Evolutionary conservation across 345 rosid genomes (phyloP).

Genomic region (Clarkia xantiana): DNA sequence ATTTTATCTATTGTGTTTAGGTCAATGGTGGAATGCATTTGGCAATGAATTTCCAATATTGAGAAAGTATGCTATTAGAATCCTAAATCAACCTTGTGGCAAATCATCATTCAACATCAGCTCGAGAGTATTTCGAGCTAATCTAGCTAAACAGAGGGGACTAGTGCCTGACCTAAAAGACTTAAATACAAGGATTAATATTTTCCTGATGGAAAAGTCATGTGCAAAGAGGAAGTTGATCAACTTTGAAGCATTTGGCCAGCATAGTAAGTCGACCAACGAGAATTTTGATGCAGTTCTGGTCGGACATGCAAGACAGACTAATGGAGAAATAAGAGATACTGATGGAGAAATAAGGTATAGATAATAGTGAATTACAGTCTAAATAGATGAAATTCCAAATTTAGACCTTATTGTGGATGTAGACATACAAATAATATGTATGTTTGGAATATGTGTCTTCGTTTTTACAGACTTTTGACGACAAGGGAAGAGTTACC

Average conservation of each 20-base stretch:
- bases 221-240: neutral
- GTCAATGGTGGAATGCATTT: conserved; percentile 1
- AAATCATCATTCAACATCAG: neutral
- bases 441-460: neutral
- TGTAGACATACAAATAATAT: no score
- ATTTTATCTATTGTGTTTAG: no score
- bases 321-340: no score
- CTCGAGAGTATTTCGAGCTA: neutral
- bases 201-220: neutral
- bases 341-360: no score
- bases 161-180: neutral
- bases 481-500: neutral
- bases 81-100: conserved; percentile 6
- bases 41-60: neutral
- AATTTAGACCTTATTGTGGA: no score
- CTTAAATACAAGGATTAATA: neutral
- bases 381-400: no score
- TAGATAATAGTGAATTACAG: no score
- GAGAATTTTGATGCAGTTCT: neutral
- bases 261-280: neutral
- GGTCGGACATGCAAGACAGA: no score
- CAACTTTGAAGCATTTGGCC: neutral
- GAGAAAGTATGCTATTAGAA: conserved; percentile 1
- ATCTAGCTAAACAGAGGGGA: neutral
- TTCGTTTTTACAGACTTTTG: neutral